Base-by-base conservation (phyloP, 225 moss, liverwort and hornwort genomes). In the Thuidium tamariscinum region DNA sequence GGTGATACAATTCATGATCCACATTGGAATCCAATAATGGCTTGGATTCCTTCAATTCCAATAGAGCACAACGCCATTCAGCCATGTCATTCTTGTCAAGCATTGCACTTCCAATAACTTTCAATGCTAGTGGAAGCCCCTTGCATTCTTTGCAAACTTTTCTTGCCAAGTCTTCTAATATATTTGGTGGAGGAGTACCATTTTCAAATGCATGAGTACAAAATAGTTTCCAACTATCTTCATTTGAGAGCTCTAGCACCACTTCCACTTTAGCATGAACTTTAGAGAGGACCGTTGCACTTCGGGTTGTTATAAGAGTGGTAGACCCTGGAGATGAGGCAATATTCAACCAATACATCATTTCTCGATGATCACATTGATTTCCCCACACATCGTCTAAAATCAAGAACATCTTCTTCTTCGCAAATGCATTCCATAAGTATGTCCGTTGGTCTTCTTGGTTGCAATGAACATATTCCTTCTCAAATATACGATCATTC, bases 301-400 rank as follows among this genome's bases (percentile, higher is more conserved):
- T 68, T 20, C 55, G 37, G 0, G 79, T 69, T 57, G 79, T 79
- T 49, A 88, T 88, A 19, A 84, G 34, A 34, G 7, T 88, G 13
- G 46, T 18, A 12, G 84, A 88, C 1, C 88, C 54, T 0, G 26
- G 56, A 48, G n/a, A 56, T 10, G 19, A 54, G 1, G 80, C 44
- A 27, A 84, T 70, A 48, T 88, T 36, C 57, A 88, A 74, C 85
- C 80, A 88, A 49, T 88, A 36, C 8, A 88, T 72, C 74, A 88
- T 85, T 46, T 56, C 81, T 2, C 0, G 16, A 0, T 67, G 5
- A 22, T 67, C 32, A 39, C 17, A 56, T 36, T 34, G 16, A 2
- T 37, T 20, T n/a, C 16, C 25, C 88, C 85, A 88, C 8, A 88
- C 81, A 67, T 85, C 85, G 30, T 88, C 88, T 25, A 88, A 75